phyloP scores from a whole-genome alignment of 2,329 filamentous ascomycete genomes.

The Taxawa tesnikishii region DNA sequence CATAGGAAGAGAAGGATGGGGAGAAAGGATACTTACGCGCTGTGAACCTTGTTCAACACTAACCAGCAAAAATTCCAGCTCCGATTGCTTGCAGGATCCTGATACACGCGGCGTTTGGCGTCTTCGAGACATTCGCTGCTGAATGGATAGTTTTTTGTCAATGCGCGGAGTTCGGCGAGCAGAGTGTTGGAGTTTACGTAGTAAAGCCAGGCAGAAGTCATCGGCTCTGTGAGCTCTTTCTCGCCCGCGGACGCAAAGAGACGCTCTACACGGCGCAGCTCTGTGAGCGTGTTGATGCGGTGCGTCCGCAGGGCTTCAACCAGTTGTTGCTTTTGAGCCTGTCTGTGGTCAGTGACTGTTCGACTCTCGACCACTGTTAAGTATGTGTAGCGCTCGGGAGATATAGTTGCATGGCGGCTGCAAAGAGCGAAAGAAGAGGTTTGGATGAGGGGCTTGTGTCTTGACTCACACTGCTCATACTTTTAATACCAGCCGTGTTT shows the following conservation, averaged over 20 bases:
- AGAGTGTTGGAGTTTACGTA: constrained; percentile 61
- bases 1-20: no score
- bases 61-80: constrained; percentile 72
- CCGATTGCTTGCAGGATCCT: constrained; percentile 52
- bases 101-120: constrained; percentile 50
- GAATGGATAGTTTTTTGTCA: constrained; percentile 58
- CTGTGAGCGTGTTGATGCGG: constrained; percentile 61
- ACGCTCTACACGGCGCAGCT: constrained; percentile 59
- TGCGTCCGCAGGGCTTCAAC: constrained; percentile 53
- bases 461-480: background rate
- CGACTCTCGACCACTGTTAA: no score
- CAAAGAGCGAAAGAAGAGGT: background rate
- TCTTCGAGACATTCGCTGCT: constrained; percentile 50
- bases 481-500: background rate
- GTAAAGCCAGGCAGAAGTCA: constrained; percentile 60
- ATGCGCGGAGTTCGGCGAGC: constrained; percentile 54
- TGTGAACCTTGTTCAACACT: constrained; percentile 52
- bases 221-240: constrained; percentile 49
- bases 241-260: constrained; percentile 46
- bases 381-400: no score
- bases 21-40: constrained; percentile 28
- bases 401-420: background rate
- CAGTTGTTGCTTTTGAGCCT: constrained; percentile 41
- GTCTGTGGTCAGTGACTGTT: no score
- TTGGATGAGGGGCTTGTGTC: background rate